Conservation (phyloP, 2,329 filamentous ascomycete species). For the Cryphonectria nitschkei region DNA sequence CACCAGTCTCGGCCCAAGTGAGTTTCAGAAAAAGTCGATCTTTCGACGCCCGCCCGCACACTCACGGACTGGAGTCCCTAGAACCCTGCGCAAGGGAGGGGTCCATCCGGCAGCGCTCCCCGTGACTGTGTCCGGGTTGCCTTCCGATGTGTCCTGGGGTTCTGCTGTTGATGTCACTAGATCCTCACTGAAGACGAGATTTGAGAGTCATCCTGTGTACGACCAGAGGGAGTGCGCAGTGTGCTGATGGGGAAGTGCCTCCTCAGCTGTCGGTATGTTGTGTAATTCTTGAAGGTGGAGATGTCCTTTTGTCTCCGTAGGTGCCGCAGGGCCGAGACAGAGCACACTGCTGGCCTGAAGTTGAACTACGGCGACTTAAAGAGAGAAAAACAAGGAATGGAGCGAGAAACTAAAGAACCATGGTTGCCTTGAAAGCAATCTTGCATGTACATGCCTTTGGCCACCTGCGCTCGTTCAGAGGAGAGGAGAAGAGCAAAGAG, state of each 20-base stretch:
- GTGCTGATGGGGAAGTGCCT: background rate
- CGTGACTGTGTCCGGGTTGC: background rate
- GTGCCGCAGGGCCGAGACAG: background rate
- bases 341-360: background rate
- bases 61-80: background rate
- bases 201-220: background rate
- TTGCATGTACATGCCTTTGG: background rate
- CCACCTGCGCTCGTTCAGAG: background rate
- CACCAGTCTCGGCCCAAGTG: conserved; percentile 6
- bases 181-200: background rate
- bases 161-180: background rate
- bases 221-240: background rate
- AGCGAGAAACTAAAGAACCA: background rate
- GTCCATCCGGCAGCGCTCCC: background rate
- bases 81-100: background rate
- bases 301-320: background rate
- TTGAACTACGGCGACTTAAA: background rate
- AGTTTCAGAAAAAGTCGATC: conserved; percentile 16
- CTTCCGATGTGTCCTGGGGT: background rate
- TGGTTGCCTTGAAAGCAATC: background rate
- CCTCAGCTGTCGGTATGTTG: background rate
- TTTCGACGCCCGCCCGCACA: background rate
- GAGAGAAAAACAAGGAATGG: too few relatives aligned
- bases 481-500: background rate
- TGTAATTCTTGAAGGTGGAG: background rate